These are phyloP conservation scores for Fusarium protoensiforme DNA, from an alignment of 2,329 filamentous ascomycete genomes.

Conservation along the genomic window DNA sequence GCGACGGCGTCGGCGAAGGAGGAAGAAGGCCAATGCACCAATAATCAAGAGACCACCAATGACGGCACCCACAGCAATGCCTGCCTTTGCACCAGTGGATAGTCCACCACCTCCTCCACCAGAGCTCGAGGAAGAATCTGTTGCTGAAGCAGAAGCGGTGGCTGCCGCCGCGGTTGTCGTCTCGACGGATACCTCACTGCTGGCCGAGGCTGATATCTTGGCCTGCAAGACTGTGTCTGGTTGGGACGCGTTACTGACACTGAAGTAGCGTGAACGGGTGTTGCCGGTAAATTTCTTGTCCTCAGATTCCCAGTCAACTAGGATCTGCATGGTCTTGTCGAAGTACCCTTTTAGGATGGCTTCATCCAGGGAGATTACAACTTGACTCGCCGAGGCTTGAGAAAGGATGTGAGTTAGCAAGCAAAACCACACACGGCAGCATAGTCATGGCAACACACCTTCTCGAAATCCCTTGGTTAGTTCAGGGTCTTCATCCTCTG, in stretches of 20 bases:
- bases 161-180: neutral
- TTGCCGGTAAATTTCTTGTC: neutral
- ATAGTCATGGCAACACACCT: neutral
- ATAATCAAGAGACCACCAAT: conserved; percentile 54
- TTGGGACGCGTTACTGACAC: conserved; percentile 4
- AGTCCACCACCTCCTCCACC: conserved; percentile 43
- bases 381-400: neutral
- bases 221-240: neutral
- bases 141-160: neutral
- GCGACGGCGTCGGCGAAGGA: conserved; percentile 55
- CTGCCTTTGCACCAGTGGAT: conserved; percentile 56
- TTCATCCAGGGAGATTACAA: neutral
- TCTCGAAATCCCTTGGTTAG: neutral
- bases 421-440: neutral
- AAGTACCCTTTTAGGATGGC: neutral
- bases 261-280: conserved; percentile 19
- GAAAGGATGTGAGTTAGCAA: neutral
- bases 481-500: neutral
- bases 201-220: neutral
- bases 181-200: neutral
- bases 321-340: conserved; percentile 8
- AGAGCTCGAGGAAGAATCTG: neutral
- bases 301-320: conserved; percentile 16
- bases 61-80: conserved; percentile 58
- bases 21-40: conserved; percentile 54